phyloP scores from a whole-genome alignment of 2,329 filamentous ascomycete genomes.

The Epicoccum sorghinum region DNA sequence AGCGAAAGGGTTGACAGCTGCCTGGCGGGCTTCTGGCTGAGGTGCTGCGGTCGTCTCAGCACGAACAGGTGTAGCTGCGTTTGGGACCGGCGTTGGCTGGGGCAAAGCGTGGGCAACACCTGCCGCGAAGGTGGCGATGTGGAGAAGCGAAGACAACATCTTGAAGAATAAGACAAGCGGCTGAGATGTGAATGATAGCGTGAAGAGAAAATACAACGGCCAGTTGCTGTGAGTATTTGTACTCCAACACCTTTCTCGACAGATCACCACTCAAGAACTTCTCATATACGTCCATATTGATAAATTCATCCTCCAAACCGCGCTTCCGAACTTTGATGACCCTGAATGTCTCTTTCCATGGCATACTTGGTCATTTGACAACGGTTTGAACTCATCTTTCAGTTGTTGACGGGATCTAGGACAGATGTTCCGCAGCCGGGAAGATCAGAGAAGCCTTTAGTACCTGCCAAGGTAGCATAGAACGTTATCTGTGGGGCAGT shows the following conservation, averaged over 20 bases:
- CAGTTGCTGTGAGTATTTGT: conserved; percentile 4
- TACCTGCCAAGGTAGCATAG: conserved; percentile 8
- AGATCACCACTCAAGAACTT: not conserved
- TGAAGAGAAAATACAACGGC: not conserved
- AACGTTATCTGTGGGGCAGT: not conserved
- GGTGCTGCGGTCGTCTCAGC: conserved; percentile 20
- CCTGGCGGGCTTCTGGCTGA: conserved; percentile 27
- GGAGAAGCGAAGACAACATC: conserved; percentile 29
- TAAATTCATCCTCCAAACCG: not conserved
- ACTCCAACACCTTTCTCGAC: not conserved
- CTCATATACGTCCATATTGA: conserved; percentile 9
- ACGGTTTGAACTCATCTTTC: not conserved
- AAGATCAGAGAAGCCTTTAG: not conserved
- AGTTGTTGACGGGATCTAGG: conserved; percentile 8
- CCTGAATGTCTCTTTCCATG: not conserved
- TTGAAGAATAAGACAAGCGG: not conserved
- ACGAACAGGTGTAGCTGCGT: conserved; percentile 20
- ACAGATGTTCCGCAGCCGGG: conserved; percentile 5
- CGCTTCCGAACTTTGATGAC: conserved; percentile 3
- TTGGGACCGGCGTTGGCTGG: conserved; percentile 22
- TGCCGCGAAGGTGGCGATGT: conserved; percentile 29
- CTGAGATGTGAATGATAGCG: not conserved
- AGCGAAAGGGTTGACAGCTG: conserved; percentile 59
- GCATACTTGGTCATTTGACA: conserved; percentile 2
- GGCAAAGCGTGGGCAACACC: conserved; percentile 31